phyloP scores from a whole-genome alignment of 208 protist genomes.

The Leishmania mexicana region DNA sequence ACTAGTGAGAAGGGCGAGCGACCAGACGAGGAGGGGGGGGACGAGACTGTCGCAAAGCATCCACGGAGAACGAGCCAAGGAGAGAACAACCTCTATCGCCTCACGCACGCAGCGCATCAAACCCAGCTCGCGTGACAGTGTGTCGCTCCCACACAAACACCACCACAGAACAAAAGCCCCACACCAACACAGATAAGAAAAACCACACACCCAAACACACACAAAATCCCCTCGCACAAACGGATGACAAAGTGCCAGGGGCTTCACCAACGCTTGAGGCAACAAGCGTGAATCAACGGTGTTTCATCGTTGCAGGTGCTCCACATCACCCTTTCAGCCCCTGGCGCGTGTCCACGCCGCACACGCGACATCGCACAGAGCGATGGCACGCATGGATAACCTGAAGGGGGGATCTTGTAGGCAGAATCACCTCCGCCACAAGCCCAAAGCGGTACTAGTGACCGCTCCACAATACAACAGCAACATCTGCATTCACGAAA shows the following conservation, averaged over 20 bases:
- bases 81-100: not conserved
- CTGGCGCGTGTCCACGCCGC: not conserved
- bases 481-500: not conserved
- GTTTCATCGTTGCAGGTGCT: not conserved
- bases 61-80: not conserved
- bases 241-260: not conserved
- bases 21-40: constrained; percentile 6
- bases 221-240: not conserved
- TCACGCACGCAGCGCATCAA: not conserved
- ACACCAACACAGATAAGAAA: constrained; percentile 11
- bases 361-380: not conserved
- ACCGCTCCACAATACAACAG: not conserved
- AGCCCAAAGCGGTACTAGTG: not conserved
- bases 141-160: not conserved
- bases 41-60: not conserved
- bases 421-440: not conserved
- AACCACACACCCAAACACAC: constrained; percentile 1
- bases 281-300: not conserved
- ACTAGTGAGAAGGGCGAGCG: constrained; percentile 4
- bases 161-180: not conserved
- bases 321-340: not conserved
- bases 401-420: not conserved
- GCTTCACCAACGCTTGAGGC: not conserved
- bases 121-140: not conserved
- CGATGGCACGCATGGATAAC: not conserved